Conservation (phyloP, 768 basidiomycete genomes). For the Cystoderma amianthinum region DNA sequence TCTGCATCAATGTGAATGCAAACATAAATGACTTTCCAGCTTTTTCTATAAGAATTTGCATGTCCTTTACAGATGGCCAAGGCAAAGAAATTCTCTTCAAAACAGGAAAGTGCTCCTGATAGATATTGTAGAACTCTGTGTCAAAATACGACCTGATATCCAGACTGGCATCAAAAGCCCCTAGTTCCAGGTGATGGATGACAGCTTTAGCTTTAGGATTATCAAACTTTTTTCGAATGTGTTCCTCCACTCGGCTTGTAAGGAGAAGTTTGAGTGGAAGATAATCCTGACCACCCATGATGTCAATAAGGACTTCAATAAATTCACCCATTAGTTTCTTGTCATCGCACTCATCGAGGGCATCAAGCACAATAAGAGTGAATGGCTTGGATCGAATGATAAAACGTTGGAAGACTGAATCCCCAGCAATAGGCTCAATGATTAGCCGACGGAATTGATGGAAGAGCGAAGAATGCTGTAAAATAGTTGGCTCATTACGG, state of each 20-base stretch:
- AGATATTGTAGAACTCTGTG: no score
- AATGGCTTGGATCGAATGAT: not conserved
- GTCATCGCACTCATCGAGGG: constrained; percentile 1
- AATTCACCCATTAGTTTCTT: not conserved
- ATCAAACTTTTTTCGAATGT: not conserved
- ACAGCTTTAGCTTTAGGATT: no score
- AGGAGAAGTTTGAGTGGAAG: not conserved
- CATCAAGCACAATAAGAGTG: not conserved
- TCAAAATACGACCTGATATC: no score
- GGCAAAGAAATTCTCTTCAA: no score
- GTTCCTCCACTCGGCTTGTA: not conserved
- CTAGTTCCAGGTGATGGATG: not conserved
- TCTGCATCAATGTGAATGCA: no score
- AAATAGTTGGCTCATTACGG: no score
- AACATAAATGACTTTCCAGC: no score
- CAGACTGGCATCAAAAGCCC: no score
- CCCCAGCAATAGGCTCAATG: not conserved
- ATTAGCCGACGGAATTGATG: not conserved
- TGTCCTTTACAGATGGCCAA: no score
- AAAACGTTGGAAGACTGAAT: not conserved
- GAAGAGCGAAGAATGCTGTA: no score
- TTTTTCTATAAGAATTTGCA: no score
- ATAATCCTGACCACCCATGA: not conserved
- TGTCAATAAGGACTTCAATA: not conserved
- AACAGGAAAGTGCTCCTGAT: no score